These are phyloP conservation scores for Botrytis paeoniae DNA, from an alignment of 2,329 filamentous ascomycete genomes.

Conservation along the genomic window DNA sequence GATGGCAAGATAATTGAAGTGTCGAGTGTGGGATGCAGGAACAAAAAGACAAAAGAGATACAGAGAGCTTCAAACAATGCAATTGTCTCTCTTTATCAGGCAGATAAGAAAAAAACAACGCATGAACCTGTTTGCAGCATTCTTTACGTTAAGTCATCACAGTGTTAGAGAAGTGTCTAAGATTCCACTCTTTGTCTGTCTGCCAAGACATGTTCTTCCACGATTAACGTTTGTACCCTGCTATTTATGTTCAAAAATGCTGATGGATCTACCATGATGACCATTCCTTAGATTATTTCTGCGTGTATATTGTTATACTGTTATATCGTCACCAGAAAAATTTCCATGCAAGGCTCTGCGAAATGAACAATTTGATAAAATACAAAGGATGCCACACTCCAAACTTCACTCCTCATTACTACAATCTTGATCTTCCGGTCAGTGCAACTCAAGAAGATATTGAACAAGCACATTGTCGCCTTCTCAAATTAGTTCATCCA, in stretches of 20 bases:
- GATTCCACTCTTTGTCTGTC: not conserved
- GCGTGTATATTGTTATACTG: not conserved
- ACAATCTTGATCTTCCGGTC: constrained; percentile 10
- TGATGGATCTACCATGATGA: not conserved
- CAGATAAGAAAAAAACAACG: not conserved
- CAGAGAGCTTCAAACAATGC: not conserved
- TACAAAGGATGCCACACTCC: not conserved
- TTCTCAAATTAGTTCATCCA: not conserved
- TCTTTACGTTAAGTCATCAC: not conserved
- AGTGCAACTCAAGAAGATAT: not conserved
- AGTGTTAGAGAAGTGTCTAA: not conserved
- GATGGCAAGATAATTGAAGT: not conserved
- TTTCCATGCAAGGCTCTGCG: not conserved
- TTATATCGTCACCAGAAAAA: not conserved
- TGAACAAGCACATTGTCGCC: not conserved
- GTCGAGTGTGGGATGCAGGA: not conserved
- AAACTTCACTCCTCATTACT: constrained; percentile 3
- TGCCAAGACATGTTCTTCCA: not conserved
- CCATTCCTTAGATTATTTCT: not conserved
- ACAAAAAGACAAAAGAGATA: not conserved
- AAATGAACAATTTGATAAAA: not conserved
- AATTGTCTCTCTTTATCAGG: not conserved
- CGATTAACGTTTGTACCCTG: no score
- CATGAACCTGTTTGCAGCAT: not conserved
- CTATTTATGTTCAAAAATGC: not conserved